These are phyloP conservation scores for Suhomyces sp. DNA, from an alignment of 805 yeast genomes.

Conservation along the genomic window DNA sequence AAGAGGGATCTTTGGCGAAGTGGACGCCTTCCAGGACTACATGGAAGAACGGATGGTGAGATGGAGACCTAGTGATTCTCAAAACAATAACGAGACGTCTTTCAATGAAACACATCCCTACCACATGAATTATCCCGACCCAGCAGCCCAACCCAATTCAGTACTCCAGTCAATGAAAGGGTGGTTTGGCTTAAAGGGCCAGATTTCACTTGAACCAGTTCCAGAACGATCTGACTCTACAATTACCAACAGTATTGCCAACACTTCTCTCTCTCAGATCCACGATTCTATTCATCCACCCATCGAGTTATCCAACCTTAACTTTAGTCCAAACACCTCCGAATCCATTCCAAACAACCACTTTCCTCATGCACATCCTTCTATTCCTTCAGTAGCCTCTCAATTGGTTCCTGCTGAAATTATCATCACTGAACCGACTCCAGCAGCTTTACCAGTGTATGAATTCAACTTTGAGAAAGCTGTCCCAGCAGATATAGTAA, in stretches of 20 bases:
- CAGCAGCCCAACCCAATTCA: conserved; percentile 1
- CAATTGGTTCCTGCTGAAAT: background rate
- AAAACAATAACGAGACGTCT: conserved; percentile 26
- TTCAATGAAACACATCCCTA: conserved; percentile 32
- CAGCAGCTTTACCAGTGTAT: conserved; percentile 23
- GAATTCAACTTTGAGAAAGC: conserved; percentile 11
- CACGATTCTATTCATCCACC: too few relatives aligned
- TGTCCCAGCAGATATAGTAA: background rate
- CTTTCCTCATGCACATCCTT: conserved; percentile 2
- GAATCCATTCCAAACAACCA: conserved; percentile 2
- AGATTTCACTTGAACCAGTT: too few relatives aligned
- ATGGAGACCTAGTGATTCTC: conserved; percentile 35
- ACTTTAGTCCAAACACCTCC: conserved; percentile 8
- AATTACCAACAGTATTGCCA: too few relatives aligned
- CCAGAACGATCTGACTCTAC: too few relatives aligned
- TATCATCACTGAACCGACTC: conserved; percentile 14
- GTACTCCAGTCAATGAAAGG: background rate
- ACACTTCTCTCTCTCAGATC: too few relatives aligned
- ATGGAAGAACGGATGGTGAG: conserved; percentile 32
- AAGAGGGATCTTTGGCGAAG: conserved; percentile 1
- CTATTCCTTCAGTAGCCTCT: conserved; percentile 2
- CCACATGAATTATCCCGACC: background rate
- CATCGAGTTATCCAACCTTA: too few relatives aligned
- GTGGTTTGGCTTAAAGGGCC: too few relatives aligned
- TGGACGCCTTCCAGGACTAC: conserved; percentile 21